These are phyloP conservation scores for Diaporthe helianthi DNA, from an alignment of 2,329 filamentous ascomycete species.

Conservation along the genomic window DNA sequence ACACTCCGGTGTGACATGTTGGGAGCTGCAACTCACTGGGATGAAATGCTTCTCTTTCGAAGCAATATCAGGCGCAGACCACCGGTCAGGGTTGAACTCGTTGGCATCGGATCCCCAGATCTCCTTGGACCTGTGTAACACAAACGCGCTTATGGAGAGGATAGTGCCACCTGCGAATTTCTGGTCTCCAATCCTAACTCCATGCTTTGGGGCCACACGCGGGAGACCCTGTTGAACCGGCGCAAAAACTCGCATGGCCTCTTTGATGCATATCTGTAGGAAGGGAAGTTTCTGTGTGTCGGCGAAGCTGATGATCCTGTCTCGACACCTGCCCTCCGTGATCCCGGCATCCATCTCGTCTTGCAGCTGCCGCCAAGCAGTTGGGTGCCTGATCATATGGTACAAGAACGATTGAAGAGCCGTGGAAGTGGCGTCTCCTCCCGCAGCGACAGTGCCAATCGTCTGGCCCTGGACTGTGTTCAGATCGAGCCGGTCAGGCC, in stretches of 20 bases:
- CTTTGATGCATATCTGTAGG: conserved; percentile 46
- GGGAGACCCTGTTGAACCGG: conserved; percentile 42
- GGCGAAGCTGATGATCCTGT: conserved; percentile 37
- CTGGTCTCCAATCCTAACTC: conserved; percentile 39
- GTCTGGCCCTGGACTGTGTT: conserved; percentile 3
- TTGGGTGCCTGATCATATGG: conserved; percentile 37
- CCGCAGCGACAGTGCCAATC: conserved; percentile 1
- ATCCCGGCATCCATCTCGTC: conserved; percentile 39
- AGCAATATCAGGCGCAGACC: conserved; percentile 34
- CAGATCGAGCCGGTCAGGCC: neutral
- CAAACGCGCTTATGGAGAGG: conserved; percentile 38
- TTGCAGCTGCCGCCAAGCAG: conserved; percentile 33
- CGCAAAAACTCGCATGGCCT: conserved; percentile 38
- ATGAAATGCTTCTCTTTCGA: conserved; percentile 38
- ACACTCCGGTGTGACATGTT: too few relatives aligned
- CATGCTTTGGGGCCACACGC: conserved; percentile 39
- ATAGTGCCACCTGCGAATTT: conserved; percentile 41
- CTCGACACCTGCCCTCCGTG: conserved; percentile 27
- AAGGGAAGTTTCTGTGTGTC: conserved; percentile 43
- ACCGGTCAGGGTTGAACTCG: conserved; percentile 38
- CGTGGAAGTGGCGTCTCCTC: conserved; percentile 37
- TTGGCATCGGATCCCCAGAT: conserved; percentile 38
- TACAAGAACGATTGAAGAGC: conserved; percentile 40
- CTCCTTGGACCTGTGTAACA: conserved; percentile 40
- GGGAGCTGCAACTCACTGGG: conserved; percentile 31